Percentiles rank a stretch among this genome's conserved stretches.
Evolutionary conservation across 163 green algal species (phyloP).

Genomic region (Trebouxia gelatinosa): DNA sequence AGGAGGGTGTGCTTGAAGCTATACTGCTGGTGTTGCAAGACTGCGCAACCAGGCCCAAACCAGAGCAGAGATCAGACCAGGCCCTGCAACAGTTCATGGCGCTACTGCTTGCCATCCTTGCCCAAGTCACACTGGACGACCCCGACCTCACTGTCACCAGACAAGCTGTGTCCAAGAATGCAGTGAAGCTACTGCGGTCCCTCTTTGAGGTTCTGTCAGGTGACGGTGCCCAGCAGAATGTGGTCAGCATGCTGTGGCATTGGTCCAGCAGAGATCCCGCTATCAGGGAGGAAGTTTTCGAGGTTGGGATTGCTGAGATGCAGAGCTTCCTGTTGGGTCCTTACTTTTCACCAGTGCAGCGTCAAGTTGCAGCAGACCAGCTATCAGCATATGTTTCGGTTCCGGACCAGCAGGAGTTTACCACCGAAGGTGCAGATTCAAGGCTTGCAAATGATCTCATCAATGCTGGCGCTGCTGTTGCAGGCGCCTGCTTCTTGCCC

Average conservation of each 20-base stretch:
- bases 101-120: not conserved
- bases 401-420: not conserved
- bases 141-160: not conserved
- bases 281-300: not conserved
- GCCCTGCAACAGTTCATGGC: not conserved
- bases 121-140: not conserved
- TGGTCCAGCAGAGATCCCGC: not conserved
- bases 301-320: constrained; percentile 2
- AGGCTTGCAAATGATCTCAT: no score
- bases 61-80: not conserved
- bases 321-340: not conserved
- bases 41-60: no score
- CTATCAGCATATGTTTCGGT: not conserved
- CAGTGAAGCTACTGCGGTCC: not conserved
- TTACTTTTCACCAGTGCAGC: not conserved
- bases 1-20: no score
- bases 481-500: no score
- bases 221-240: not conserved
- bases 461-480: no score
- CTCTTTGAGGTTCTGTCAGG: not conserved
- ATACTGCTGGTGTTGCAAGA: no score
- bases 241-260: constrained; percentile 25
- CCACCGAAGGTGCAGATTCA: no score
- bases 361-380: constrained; percentile 2
- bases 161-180: not conserved